Evolutionary conservation across 768 basidiomycete genomes (phyloP), one percentile per base, ranked within the genome.

Genomic region (Trametes sanguinea): DNA sequence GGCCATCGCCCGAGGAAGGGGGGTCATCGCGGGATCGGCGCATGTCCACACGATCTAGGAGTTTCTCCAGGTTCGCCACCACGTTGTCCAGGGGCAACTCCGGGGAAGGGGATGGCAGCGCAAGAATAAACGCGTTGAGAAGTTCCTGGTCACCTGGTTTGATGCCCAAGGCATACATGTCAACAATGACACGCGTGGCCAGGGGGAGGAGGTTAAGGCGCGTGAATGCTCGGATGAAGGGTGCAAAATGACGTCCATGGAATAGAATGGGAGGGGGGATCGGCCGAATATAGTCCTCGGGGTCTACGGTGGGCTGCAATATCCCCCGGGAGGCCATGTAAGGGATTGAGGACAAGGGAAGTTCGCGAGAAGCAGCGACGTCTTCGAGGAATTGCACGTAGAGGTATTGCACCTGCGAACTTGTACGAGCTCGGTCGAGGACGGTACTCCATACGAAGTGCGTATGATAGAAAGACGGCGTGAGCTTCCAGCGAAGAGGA

Each of bases 111-210:
- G 70, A 13, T 83, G 82, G 65, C 80, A 85, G 10, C 6, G 71
- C 72, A 2, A 80, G 77, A 0, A 80, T 81, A 35, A 85, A 67
- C 33, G 81, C 77, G n/a, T 82, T 81, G 67, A 81, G 81, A 40
- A 83, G 80, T n/a, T 80, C 70, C 1, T 6, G 35, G 6, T 77
- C 66, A 27, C 72, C 72, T 0, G 86, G 86, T 5, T 67, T 54
- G 32, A 89, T 63, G 4, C 80, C 81, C 0, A 81, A 67, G 6
- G 66, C 53, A 3, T 76, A 48, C 84, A 89, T 87, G 67, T 88
- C 85, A n/a, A 64, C 64, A 42, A 89, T 53, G 17, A 87, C 75
- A 22, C 65, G 61, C 0, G 74, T 67, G 0, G 81, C 83, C 32
- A 69, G 68, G 4, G 66, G 50, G 0, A 78, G 68, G 1, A 77